A percentile compares a stretch with the other conserved stretches of the same genome.
These are phyloP conservation scores for Blastobotrys persicus DNA, from an alignment of 1,139 yeast genomes.

Conservation along the genomic window DNA sequence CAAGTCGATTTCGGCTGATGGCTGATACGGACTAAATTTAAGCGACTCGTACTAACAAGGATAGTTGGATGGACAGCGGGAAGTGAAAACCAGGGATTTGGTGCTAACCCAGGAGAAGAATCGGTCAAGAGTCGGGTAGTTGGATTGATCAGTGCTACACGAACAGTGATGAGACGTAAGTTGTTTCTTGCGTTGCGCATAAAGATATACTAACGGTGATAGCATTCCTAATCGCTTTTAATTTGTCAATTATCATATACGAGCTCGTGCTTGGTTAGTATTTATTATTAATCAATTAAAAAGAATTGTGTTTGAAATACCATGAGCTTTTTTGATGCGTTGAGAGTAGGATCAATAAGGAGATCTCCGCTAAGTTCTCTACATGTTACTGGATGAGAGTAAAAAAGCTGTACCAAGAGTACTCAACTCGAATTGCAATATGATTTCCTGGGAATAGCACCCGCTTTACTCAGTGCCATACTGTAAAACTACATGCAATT, in stretches of 20 bases:
- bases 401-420: too few species aligned
- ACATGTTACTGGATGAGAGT: too few species aligned
- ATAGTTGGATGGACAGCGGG: constrained; percentile 33
- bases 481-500: too few species aligned
- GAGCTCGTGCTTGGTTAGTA: constrained; percentile 67
- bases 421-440: too few species aligned
- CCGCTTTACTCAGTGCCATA: too few species aligned
- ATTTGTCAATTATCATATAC: constrained; percentile 64
- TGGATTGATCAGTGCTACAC: constrained; percentile 65
- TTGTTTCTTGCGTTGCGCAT: too few species aligned
- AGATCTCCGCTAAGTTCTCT: too few species aligned
- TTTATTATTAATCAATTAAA: constrained; percentile 12
- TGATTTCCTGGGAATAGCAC: too few species aligned
- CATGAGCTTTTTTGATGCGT: too few species aligned
- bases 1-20: too few species aligned
- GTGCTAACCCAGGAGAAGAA: constrained; percentile 44
- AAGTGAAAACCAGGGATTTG: constrained; percentile 35
- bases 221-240: constrained; percentile 70
- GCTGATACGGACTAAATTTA: neutral
- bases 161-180: constrained; percentile 69
- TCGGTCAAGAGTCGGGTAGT: constrained; percentile 57
- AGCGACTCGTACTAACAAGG: neutral
- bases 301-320: neutral
- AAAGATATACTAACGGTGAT: too few species aligned
- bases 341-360: too few species aligned